Evolutionary conservation across 306 rosid genomes (phyloP).

Genomic region (Casuarina glauca): DNA sequence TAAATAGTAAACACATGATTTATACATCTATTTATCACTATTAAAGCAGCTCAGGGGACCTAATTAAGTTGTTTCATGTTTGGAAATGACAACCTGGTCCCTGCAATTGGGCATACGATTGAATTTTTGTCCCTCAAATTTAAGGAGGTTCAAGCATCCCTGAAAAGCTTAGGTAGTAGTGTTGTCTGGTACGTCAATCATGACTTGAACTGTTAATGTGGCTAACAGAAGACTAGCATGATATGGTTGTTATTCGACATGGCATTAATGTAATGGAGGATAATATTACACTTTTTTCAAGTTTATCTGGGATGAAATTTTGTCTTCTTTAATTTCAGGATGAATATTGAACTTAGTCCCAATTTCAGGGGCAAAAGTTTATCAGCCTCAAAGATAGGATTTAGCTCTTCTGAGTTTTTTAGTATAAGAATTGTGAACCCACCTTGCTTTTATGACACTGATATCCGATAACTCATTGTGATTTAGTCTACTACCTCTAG

Average conservation of each 20-base stretch:
- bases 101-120: background rate
- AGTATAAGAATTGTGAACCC: background rate
- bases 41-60: background rate
- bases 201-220: background rate
- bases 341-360: background rate
- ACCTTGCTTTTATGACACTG: background rate
- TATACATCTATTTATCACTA: background rate
- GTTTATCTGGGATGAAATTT: background rate
- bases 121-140: background rate
- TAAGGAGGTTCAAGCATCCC: background rate
- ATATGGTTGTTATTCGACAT: background rate
- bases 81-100: background rate
- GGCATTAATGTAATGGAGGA: background rate
- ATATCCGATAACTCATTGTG: slow-evolving; percentile 1
- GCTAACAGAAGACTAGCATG: background rate
- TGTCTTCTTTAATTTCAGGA: background rate
- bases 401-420: background rate
- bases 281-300: background rate
- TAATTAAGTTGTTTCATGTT: slow-evolving; percentile 13
- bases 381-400: background rate
- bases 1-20: background rate
- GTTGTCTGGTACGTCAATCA: background rate
- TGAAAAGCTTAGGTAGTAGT: background rate
- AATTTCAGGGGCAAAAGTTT: background rate
- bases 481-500: slow-evolving; percentile 21